Evolutionary conservation across 192 early-diverging fungal genomes (phyloP).

Genomic region (Bifiguratus adelaidae): DNA sequence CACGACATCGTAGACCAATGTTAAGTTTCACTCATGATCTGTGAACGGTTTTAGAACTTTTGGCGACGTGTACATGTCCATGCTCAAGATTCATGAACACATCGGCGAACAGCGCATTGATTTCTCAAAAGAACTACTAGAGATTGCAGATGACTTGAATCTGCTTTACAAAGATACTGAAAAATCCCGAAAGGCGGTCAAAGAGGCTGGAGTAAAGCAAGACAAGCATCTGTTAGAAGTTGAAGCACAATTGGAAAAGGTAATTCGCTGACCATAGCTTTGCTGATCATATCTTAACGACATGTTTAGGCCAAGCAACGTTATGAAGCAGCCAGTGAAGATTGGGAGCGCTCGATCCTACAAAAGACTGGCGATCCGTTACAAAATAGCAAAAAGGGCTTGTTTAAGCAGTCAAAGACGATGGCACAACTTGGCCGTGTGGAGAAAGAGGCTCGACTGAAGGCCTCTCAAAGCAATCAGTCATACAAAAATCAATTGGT

Average conservation of each 20-base stretch:
- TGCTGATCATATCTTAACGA: not conserved
- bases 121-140: conserved; percentile 55
- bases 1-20: not conserved
- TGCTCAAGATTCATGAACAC: conserved; percentile 74
- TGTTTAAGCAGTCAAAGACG: conserved; percentile 43
- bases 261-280: conserved; percentile 9
- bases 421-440: conserved; percentile 55
- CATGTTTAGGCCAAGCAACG: conserved; percentile 49
- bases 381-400: conserved; percentile 25
- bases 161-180: conserved; percentile 69
- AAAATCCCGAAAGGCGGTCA: conserved; percentile 68
- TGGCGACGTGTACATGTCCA: conserved; percentile 63
- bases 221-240: conserved; percentile 68
- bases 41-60: conserved; percentile 43
- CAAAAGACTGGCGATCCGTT: conserved; percentile 30
- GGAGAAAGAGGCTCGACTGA: conserved; percentile 82
- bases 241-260: conserved; percentile 75
- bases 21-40: not conserved
- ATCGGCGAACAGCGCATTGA: conserved; percentile 72
- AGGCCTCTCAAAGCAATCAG: conserved; percentile 72
- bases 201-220: conserved; percentile 68
- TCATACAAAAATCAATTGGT: conserved; percentile 74
- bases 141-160: conserved; percentile 74
- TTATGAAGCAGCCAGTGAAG: conserved; percentile 71
- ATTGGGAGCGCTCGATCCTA: conserved; percentile 75